Evolutionary conservation across 441 rosid genomes (phyloP), one percentile per base, ranked within the genome.

Genomic region (Bocquillonia castaneifolia): DNA sequence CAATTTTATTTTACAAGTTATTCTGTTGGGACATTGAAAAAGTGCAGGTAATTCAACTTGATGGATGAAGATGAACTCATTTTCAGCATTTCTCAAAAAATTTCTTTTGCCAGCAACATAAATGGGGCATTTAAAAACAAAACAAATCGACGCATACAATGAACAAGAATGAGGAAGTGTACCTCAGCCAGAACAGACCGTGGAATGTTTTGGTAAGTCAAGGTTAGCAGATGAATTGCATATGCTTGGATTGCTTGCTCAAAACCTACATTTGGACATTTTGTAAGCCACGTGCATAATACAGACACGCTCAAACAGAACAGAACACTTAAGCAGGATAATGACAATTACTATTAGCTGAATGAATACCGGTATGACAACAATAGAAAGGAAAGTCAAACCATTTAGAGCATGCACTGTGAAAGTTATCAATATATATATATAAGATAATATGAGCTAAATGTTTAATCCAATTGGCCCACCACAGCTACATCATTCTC

Each of bases 111-210:
- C n/a, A n/a, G n/a, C n/a, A n/a, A n/a, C n/a, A n/a, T n/a, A n/a
- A n/a, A n/a, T n/a, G n/a, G n/a, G n/a, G n/a, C n/a, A n/a, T n/a
- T n/a, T 55, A 15, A 63, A 12, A 31, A 20, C 8, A 20, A 56
- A 28, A 18, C 2, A 9, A 13, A 6, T 18, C 37, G 13, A 1
- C 3, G 28, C 4, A 37, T 14, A 59, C 22, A 29, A 10, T n/a
- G 20, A 45, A 52, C 39, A 29, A 13, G 17, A 66, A 3, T 5
- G 31, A 63, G 62, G 40, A 66, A 64, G 54, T 80, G 75, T 86
- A 94, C 99, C 98, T 92, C 99, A 36, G 98, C 95, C 67, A 92
- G 84, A 26, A 94, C 91, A 71, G 92, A 53, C 81, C 91, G 88
- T 2, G 97, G 88, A 76, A 95, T 84, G 83, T 84, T 92, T 81